Evolutionary conservation across 371 early-diverging fungal genomes (phyloP).

Genomic region (Parasitella parasitica): DNA sequence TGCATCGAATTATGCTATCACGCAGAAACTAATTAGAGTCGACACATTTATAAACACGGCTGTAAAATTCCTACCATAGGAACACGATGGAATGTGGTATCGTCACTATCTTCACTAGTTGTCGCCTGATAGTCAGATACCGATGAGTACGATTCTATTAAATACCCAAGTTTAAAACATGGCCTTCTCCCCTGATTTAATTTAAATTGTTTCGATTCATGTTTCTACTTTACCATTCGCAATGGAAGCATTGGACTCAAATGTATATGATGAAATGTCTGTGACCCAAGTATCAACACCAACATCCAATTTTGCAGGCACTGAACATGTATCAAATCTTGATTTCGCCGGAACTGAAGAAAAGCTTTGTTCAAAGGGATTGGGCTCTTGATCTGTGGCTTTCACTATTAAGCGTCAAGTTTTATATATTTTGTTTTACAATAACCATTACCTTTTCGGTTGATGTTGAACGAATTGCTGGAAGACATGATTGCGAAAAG

Average conservation of each 20-base stretch:
- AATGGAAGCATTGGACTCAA: constrained; percentile 1
- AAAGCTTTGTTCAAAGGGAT: constrained; percentile 87
- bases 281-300: constrained; percentile 4
- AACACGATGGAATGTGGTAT: background rate
- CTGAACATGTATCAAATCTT: background rate
- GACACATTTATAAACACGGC: too few species aligned
- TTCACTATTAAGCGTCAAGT: too few species aligned
- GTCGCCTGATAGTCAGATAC: background rate
- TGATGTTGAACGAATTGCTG: background rate
- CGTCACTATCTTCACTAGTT: constrained; percentile 9
- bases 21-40: too few species aligned
- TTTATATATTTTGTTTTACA: too few species aligned
- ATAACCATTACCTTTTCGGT: background rate
- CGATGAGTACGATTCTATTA: constrained; percentile 11
- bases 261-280: constrained; percentile 7
- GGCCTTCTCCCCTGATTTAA: background rate
- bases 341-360: constrained; percentile 29
- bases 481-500: background rate
- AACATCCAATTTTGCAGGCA: background rate
- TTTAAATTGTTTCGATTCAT: background rate
- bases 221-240: background rate
- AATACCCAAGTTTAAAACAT: background rate
- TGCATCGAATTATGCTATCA: background rate
- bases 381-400: constrained; percentile 70
- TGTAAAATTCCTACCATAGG: too few species aligned